Conservation (phyloP, 176 grass and related monocot genomes). For the Saccharum spontaneum region DNA sequence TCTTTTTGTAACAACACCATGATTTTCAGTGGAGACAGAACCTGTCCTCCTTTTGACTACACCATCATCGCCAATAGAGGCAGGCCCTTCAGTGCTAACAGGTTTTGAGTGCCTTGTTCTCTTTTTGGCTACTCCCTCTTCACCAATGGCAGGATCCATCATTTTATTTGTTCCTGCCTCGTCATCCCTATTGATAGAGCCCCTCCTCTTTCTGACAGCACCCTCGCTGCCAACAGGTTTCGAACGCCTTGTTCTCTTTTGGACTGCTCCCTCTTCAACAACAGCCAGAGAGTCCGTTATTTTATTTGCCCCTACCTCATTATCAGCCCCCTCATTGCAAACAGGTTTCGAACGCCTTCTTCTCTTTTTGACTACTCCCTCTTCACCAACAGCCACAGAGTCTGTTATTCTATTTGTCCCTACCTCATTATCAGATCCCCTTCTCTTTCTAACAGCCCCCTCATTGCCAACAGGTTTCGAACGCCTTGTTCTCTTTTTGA, state of each 20-base stretch:
- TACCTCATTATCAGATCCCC: background rate
- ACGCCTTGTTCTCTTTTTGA: background rate
- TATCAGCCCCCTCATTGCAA: background rate
- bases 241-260: background rate
- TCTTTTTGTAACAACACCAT: constrained; percentile 13
- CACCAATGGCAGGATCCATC: constrained; percentile 4
- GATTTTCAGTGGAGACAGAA: constrained; percentile 30
- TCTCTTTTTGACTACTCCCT: constrained; percentile 14
- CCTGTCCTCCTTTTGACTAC: background rate
- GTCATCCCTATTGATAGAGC: background rate
- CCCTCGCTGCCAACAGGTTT: background rate
- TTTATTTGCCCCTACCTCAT: background rate
- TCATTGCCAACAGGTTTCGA: background rate
- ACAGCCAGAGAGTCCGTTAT: background rate
- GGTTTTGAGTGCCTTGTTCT: constrained; percentile 17
- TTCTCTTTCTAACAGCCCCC: background rate
- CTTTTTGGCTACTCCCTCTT: constrained; percentile 20
- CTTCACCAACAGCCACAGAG: constrained; percentile 16
- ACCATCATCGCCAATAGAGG: background rate
- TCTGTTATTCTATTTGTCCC: background rate
- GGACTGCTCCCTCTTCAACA: background rate
- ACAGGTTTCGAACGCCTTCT: constrained; percentile 21
- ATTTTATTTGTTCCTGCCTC: background rate
- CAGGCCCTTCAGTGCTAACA: background rate
- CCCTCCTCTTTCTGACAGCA: background rate